Evolutionary conservation across 2,329 filamentous ascomycete species (phyloP).

Genomic region (Clonostachys byssicola): DNA sequence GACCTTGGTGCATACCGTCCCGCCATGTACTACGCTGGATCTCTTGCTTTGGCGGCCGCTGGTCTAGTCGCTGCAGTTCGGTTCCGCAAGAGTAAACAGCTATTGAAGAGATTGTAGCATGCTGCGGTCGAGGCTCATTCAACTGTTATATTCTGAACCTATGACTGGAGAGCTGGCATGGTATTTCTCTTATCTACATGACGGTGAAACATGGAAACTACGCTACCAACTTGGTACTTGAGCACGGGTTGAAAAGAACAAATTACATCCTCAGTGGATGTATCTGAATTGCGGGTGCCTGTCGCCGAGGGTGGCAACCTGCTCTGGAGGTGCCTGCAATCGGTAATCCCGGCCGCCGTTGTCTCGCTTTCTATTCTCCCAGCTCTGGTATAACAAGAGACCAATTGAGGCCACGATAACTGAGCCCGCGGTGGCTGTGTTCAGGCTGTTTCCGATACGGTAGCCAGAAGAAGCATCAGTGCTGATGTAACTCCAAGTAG

Average conservation of each 20-base stretch:
- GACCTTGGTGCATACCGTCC: constrained; percentile 51
- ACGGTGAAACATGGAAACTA: no score
- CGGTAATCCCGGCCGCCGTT: constrained; percentile 13
- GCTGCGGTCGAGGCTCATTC: no score
- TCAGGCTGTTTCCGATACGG: constrained; percentile 15
- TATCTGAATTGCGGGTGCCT: constrained; percentile 17
- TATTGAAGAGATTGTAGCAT: constrained; percentile 3
- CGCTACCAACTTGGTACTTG: no score
- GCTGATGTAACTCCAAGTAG: constrained; percentile 19
- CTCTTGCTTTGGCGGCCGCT: constrained; percentile 40
- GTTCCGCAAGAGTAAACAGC: constrained; percentile 31
- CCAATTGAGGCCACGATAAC: constrained; percentile 12
- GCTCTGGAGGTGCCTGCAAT: constrained; percentile 6
- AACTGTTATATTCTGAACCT: no score
- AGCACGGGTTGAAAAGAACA: constrained; percentile 8
- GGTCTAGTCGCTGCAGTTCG: constrained; percentile 34
- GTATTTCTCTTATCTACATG: no score
- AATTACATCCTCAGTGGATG: constrained; percentile 7
- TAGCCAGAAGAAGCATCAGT: constrained; percentile 16
- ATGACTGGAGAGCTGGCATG: no score
- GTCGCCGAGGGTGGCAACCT: constrained; percentile 13
- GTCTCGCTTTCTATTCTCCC: constrained; percentile 17
- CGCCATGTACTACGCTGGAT: constrained; percentile 59
- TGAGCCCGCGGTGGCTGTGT: constrained; percentile 14
- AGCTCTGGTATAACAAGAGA: constrained; percentile 11